These are phyloP conservation scores for Curvularia hawaiiensis DNA, from an alignment of 2,329 filamentous ascomycete genomes.

Conservation along the genomic window DNA sequence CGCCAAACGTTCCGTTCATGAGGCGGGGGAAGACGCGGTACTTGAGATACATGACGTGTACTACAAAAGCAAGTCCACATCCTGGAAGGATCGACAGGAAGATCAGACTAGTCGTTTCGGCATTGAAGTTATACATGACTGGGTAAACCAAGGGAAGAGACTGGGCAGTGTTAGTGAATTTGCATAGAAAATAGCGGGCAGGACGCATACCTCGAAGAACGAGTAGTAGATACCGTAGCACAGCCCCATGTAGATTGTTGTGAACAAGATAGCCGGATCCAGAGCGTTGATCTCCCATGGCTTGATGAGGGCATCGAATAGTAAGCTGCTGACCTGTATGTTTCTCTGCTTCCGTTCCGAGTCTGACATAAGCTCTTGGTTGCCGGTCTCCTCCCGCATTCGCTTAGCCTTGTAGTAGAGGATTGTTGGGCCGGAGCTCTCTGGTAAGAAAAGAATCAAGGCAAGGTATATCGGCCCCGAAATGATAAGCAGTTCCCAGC, in stretches of 20 bases:
- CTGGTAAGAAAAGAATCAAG: constrained; percentile 81
- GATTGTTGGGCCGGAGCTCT: constrained; percentile 76
- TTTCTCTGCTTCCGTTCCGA: constrained; percentile 70
- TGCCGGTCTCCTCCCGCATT: constrained; percentile 70
- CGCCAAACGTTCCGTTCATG: constrained; percentile 71
- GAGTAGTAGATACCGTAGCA: constrained; percentile 75
- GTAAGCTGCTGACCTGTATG: constrained; percentile 43
- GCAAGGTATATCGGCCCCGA: constrained; percentile 72
- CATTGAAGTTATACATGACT: constrained; percentile 74
- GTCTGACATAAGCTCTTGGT: constrained; percentile 72
- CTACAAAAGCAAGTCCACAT: constrained; percentile 67
- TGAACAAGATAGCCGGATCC: constrained; percentile 82
- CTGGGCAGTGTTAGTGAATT: constrained; percentile 9
- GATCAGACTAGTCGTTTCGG: constrained; percentile 77
- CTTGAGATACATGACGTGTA: constrained; percentile 74
- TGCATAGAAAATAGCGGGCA: neutral
- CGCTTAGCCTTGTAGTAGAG: constrained; percentile 67
- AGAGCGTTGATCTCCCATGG: constrained; percentile 83
- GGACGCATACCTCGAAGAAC: constrained; percentile 65
- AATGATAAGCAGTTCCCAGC: constrained; percentile 83
- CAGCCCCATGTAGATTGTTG: constrained; percentile 83
- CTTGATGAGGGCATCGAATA: constrained; percentile 64
- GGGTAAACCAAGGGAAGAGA: constrained; percentile 69
- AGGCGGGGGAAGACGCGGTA: constrained; percentile 68
- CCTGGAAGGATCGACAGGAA: constrained; percentile 81